phyloP scores from a whole-genome alignment of 345 rosid genomes.

The Orychophragmus violaceus region DNA sequence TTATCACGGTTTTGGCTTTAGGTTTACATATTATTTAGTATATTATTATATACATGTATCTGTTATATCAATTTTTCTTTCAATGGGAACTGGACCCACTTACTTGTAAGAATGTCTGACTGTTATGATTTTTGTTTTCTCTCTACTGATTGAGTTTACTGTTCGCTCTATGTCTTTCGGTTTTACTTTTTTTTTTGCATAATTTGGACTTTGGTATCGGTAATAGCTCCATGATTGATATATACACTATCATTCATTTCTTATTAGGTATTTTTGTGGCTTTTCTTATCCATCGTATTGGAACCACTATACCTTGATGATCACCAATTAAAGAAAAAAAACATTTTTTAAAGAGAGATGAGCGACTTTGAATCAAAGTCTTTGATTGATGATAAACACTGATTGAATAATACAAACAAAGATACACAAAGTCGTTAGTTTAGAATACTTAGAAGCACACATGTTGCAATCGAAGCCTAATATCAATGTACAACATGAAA shows the following conservation, averaged over 20 bases:
- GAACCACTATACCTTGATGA: neutral
- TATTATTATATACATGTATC: neutral
- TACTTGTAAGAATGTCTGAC: neutral
- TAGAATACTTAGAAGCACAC: neutral
- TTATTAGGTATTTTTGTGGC: neutral
- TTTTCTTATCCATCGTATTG: neutral
- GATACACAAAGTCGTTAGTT: neutral
- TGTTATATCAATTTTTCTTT: neutral
- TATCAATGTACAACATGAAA: neutral
- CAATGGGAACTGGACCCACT: conserved; percentile 7
- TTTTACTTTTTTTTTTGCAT: neutral
- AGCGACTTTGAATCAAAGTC: neutral
- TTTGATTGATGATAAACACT: neutral
- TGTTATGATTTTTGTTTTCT: neutral
- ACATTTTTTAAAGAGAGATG: neutral
- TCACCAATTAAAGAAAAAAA: neutral
- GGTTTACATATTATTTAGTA: neutral
- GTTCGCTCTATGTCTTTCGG: conserved; percentile 20
- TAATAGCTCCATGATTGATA: conserved; percentile 20
- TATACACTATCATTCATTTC: neutral
- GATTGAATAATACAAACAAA: neutral
- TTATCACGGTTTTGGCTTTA: neutral
- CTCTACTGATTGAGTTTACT: conserved; percentile 16
- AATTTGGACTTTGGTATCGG: neutral
- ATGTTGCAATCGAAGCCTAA: conserved; percentile 5